Conservation (phyloP, 352 stramenopile genomes). For the Globisporangium spiculum region DNA sequence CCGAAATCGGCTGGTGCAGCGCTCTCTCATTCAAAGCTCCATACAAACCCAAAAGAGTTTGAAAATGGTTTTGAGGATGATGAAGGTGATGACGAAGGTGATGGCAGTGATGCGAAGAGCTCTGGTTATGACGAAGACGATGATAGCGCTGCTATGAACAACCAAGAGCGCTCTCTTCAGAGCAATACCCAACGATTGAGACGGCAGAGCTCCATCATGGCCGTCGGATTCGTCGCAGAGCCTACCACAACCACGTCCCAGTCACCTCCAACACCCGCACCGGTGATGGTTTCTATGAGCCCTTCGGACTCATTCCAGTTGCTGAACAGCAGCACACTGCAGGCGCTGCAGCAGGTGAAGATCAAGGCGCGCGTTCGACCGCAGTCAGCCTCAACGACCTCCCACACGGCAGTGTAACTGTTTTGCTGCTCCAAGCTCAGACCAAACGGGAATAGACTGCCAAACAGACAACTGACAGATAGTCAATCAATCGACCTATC, state of each 20-base stretch:
- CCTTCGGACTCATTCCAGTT: constrained; percentile 18
- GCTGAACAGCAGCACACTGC: constrained; percentile 35
- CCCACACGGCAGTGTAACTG: neutral
- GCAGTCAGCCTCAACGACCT: constrained; percentile 30
- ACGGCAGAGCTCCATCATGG: neutral
- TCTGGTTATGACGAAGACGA: neutral
- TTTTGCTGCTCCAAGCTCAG: too few relatives aligned
- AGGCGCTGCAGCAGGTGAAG: constrained; percentile 49
- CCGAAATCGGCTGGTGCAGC: neutral
- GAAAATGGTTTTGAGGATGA: neutral
- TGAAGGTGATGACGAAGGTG: neutral
- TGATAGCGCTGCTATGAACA: neutral
- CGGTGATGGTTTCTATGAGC: too few relatives aligned
- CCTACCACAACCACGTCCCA: neutral
- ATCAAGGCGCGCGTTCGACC: constrained; percentile 35
- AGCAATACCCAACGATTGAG: neutral
- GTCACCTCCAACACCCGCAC: neutral
- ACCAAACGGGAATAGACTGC: too few relatives aligned
- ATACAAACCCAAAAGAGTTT: neutral
- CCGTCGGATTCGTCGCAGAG: neutral
- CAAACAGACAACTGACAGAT: neutral
- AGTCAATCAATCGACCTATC: neutral
- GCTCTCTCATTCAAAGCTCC: neutral
- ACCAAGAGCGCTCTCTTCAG: neutral
- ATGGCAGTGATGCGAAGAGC: neutral